Conservation (phyloP, 148 eudicot genomes). For the Nyssa sinensis region DNA sequence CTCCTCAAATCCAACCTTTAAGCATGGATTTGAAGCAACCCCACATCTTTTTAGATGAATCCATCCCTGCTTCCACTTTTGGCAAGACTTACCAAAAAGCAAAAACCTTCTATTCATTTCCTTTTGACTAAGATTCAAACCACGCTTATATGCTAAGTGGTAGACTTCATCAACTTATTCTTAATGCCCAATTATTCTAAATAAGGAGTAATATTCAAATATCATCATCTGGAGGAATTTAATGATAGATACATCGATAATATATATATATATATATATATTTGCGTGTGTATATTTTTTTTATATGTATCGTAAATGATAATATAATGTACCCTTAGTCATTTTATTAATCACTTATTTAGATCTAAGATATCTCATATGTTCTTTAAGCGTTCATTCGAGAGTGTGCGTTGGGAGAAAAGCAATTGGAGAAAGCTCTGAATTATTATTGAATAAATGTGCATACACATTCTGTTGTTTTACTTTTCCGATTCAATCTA, state of each 20-base stretch:
- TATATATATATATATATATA: too few relatives aligned
- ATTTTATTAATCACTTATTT: too few relatives aligned
- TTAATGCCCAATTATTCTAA: neutral
- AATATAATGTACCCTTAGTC: too few relatives aligned
- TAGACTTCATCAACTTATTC: neutral
- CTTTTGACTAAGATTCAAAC: neutral
- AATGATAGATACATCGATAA: neutral
- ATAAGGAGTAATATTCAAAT: neutral
- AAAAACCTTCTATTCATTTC: neutral
- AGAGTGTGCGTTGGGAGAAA: too few relatives aligned
- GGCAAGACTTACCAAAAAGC: neutral
- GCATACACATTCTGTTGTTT: neutral
- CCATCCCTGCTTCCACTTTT: neutral
- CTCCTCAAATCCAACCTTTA: constrained; percentile 19
- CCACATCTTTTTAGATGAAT: constrained; percentile 3
- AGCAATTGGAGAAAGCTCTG: too few relatives aligned
- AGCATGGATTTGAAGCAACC: constrained; percentile 16
- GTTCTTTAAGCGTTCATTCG: too few relatives aligned
- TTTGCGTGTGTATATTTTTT: too few relatives aligned
- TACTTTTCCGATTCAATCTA: too few relatives aligned
- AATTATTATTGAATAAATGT: neutral
- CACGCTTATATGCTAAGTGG: too few relatives aligned
- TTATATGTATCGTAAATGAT: too few relatives aligned
- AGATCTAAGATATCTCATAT: neutral
- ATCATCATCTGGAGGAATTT: neutral